Evolutionary conservation across 1,284 basidiomycete species (phyloP).

Genomic region (Caloboletus inedulis): DNA sequence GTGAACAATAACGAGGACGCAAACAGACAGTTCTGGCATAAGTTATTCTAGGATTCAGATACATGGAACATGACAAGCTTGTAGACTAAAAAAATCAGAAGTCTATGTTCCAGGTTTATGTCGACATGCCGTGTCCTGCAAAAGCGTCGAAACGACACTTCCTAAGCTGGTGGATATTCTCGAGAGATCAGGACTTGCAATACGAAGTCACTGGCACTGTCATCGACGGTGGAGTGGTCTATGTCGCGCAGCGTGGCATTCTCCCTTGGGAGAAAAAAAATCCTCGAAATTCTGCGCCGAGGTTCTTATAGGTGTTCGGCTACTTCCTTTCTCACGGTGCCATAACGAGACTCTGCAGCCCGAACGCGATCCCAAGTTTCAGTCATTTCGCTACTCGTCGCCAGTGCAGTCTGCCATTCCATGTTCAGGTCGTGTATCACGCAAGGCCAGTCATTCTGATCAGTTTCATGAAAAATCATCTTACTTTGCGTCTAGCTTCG

Average conservation of each 20-base stretch:
- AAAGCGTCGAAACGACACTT: slow-evolving; percentile 48
- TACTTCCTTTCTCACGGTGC: slow-evolving; percentile 24
- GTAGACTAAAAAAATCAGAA: neutral
- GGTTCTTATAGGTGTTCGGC: slow-evolving; percentile 27
- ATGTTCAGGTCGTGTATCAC: slow-evolving; percentile 39
- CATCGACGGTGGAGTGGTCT: slow-evolving; percentile 39
- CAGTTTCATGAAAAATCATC: neutral
- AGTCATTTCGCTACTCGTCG: neutral
- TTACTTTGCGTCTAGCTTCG: slow-evolving; percentile 35
- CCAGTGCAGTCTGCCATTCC: neutral
- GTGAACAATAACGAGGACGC: no score
- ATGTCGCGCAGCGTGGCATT: slow-evolving; percentile 51
- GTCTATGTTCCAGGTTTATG: slow-evolving; percentile 43
- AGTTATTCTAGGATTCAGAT: neutral
- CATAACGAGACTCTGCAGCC: neutral
- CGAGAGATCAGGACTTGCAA: slow-evolving; percentile 42
- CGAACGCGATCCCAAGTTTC: neutral
- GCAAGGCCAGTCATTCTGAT: slow-evolving; percentile 27
- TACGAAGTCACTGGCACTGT: slow-evolving; percentile 48
- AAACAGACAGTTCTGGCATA: no score
- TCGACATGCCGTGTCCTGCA: slow-evolving; percentile 49
- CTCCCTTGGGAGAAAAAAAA: slow-evolving; percentile 33
- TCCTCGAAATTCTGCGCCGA: neutral
- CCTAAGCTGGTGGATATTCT: slow-evolving; percentile 45
- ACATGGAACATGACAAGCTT: neutral